A percentile compares a stretch with the other conserved stretches of the same genome.
Evolutionary conservation across 495 filamentous ascomycete genomes (phyloP).

Genomic region (Penicillium diatomitis): DNA sequence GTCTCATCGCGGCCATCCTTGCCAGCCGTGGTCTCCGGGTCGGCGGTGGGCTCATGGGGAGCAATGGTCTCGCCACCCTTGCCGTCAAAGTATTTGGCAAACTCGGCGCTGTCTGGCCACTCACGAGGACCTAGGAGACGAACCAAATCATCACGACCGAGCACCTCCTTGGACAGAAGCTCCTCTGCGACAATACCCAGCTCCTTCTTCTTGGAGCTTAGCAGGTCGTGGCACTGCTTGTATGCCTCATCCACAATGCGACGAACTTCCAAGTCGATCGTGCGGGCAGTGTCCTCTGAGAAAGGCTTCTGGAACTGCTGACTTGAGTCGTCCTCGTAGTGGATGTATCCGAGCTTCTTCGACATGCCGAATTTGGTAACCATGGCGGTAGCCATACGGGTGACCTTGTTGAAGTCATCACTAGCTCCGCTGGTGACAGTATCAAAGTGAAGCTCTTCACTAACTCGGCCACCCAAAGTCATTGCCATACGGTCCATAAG

Average conservation of each 20-base stretch:
- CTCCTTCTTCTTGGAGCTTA: constrained; percentile 78
- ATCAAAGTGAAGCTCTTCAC: constrained; percentile 91
- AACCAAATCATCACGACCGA: constrained; percentile 83
- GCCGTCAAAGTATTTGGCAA: constrained; percentile 81
- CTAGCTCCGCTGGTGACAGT: constrained; percentile 89
- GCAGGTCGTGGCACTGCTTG: constrained; percentile 74
- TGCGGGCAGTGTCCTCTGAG: constrained; percentile 83
- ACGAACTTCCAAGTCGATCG: constrained; percentile 83
- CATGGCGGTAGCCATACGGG: constrained; percentile 89
- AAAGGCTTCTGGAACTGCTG: constrained; percentile 88
- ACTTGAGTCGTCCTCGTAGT: constrained; percentile 75
- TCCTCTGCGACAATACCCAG: constrained; percentile 89
- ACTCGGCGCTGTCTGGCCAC: constrained; percentile 78
- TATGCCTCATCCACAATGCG: constrained; percentile 87
- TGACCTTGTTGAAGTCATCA: constrained; percentile 99
- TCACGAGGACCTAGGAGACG: constrained; percentile 73
- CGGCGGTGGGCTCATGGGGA: constrained; percentile 46
- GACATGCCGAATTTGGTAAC: constrained; percentile 98
- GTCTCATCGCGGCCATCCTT: constrained; percentile 39
- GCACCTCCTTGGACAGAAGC: constrained; percentile 80
- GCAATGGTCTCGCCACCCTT: constrained; percentile 38
- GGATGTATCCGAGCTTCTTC: constrained; percentile 78
- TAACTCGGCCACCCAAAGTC: constrained; percentile 90
- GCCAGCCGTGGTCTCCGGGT: constrained; percentile 22
- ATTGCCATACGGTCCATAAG: constrained; percentile 99